Conservation (phyloP, 139 green algal genomes). For the Coccomyxa sp. region DNA sequence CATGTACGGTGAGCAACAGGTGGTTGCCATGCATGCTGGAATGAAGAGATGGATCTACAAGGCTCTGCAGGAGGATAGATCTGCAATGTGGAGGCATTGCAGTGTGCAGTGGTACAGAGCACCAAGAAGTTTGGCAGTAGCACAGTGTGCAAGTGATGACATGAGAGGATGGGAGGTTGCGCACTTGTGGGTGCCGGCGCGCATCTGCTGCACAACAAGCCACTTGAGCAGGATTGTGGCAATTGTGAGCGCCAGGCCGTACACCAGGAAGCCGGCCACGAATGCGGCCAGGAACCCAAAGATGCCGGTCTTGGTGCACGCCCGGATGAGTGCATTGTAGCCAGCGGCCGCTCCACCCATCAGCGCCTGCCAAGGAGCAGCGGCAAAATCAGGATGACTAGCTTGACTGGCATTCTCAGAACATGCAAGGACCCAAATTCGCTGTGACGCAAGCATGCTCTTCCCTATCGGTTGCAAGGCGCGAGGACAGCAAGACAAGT, state of each 20-base stretch:
- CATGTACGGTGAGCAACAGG: too few relatives aligned
- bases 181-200: neutral
- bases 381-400: neutral
- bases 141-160: neutral
- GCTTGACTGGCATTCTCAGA: neutral
- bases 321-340: neutral
- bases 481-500: neutral
- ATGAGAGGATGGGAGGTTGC: neutral
- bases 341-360: neutral
- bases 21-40: too few relatives aligned
- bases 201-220: neutral
- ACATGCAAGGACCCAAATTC: too few relatives aligned
- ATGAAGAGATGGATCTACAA: too few relatives aligned
- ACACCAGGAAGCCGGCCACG: neutral
- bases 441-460: too few relatives aligned
- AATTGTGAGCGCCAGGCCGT: neutral
- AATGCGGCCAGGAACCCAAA: constrained; percentile 1
- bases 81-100: too few relatives aligned
- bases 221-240: constrained; percentile 2
- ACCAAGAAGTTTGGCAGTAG: neutral
- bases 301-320: neutral
- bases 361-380: neutral
- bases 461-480: too few relatives aligned
- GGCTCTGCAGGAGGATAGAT: too few relatives aligned
- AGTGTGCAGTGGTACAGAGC: too few relatives aligned